Evolutionary conservation across 2,329 filamentous ascomycete species (phyloP).

Genomic region (Conoideocrella luteorostrata): DNA sequence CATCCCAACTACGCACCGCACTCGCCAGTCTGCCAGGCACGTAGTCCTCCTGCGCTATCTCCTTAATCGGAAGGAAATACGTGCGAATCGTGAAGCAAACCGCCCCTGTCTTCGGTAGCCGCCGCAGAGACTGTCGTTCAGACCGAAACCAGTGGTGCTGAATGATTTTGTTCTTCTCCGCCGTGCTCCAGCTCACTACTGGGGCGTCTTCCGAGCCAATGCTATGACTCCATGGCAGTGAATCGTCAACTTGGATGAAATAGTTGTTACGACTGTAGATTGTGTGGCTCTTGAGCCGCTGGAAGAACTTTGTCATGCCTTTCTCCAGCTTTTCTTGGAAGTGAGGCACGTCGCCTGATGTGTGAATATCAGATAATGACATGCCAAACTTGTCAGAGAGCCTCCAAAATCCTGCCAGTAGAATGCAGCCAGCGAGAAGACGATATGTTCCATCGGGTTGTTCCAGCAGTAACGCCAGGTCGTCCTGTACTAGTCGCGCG

Average conservation of each 20-base stretch:
- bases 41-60: conserved; percentile 63
- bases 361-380: conserved; percentile 73
- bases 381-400: conserved; percentile 76
- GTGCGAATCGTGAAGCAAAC: conserved; percentile 73
- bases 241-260: conserved; percentile 80
- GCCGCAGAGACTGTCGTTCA: conserved; percentile 63
- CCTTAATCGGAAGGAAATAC: conserved; percentile 67
- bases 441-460: conserved; percentile 71
- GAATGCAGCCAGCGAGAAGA: conserved; percentile 67
- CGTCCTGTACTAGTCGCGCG: conserved; percentile 71
- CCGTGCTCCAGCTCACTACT: conserved; percentile 65
- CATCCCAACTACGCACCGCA: conserved; percentile 74
- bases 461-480: conserved; percentile 80
- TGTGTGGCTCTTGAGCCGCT: conserved; percentile 60
- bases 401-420: conserved; percentile 79
- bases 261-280: conserved; percentile 69
- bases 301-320: conserved; percentile 78
- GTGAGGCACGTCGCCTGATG: conserved; percentile 66
- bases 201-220: conserved; percentile 67
- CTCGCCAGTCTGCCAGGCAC: conserved; percentile 74
- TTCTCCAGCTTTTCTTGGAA: conserved; percentile 66
- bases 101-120: conserved; percentile 51
- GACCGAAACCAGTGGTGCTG: conserved; percentile 71
- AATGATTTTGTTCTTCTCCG: conserved; percentile 66
- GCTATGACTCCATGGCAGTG: conserved; percentile 66